Base-by-base conservation (phyloP, 179 eudicot genomes). In the Heliamphora pulchella region DNA sequence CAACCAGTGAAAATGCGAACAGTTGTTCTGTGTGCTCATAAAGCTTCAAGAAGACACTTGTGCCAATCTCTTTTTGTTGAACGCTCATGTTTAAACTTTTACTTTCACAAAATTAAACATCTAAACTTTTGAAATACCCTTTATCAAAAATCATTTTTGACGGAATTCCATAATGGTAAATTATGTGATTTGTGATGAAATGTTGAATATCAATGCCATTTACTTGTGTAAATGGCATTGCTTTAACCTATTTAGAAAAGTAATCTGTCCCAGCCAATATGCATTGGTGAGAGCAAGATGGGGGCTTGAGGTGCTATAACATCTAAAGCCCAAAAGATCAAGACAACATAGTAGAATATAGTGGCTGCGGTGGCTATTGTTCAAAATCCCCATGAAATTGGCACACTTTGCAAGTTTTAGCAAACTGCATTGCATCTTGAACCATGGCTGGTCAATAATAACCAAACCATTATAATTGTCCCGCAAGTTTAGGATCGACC, bases 371-470 rank as follows among this genome's bases (percentile, higher is more conserved):
- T 8, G 22, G 50, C 46, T 69, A 53, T 5, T 69, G 11, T 44
- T 44, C 46, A 10, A 43, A 69, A 46, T 69, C 54, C 7, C 53
- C 10, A 44, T 69, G 73, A 44, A 69, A 18, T 39, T 69, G 53
- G 8, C 53, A 69, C 22, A 69, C 73, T 5, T 44, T 44, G 51
- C 53, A 44, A 1, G 53, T 14, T 44, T 15, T 69, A 3, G 10
- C n/a, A 8, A 69, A 68, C 2, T 68, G 41, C 72, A 68, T 68
- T 1, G 51, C 72, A 68, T 68, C 72, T 4, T 68, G 51, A 44
- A 68, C 51, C 9, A 71, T 48, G 6, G 68, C 54, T 15, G 76
- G 81, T 54, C 57, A 69, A 57, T 69, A 80, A 10, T 80, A 73
- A 14, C 73, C 78, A 8, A 80, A 39, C 20, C 65, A 2, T 64